Evolutionary conservation across 2,329 filamentous ascomycete genomes (phyloP).

Genomic region (Colletotrichum sp.): DNA sequence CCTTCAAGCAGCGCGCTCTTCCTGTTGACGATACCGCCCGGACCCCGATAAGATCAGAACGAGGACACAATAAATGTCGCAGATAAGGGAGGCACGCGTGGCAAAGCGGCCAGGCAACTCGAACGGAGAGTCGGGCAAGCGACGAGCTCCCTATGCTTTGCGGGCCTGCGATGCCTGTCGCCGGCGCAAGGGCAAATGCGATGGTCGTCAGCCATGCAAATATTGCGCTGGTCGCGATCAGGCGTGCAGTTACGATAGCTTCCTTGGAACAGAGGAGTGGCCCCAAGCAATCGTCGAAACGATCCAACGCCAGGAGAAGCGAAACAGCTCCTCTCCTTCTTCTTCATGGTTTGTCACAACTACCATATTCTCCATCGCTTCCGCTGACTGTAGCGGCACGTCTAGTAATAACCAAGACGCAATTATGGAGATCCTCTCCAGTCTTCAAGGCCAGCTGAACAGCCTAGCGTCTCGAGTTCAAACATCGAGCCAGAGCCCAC

Average conservation of each 20-base stretch:
- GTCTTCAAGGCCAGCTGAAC: constrained; percentile 5
- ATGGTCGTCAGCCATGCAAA: constrained; percentile 25
- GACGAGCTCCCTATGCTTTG: constrained; percentile 24
- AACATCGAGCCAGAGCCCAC: neutral
- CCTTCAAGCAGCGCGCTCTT: neutral
- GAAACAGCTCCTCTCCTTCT: neutral
- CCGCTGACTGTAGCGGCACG: neutral
- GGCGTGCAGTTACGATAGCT: constrained; percentile 19
- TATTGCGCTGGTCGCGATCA: constrained; percentile 20
- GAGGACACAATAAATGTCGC: neutral
- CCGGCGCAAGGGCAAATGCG: constrained; percentile 27
- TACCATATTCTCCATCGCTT: neutral
- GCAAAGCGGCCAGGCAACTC: neutral
- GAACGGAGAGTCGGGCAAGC: neutral
- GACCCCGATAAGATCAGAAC: neutral
- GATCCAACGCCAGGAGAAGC: neutral
- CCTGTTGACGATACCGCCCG: neutral
- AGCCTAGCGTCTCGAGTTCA: neutral
- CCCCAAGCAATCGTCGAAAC: neutral
- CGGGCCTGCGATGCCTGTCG: constrained; percentile 28
- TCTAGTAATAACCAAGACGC: neutral
- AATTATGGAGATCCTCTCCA: neutral
- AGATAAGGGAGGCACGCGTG: neutral
- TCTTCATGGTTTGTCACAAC: neutral
- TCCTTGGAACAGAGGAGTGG: neutral